Percentiles rank a stretch among this genome's conserved stretches.
These are phyloP conservation scores for Basipetospora chlamydospora DNA, from an alignment of 2,329 filamentous ascomycete species.

Conservation along the genomic window DNA sequence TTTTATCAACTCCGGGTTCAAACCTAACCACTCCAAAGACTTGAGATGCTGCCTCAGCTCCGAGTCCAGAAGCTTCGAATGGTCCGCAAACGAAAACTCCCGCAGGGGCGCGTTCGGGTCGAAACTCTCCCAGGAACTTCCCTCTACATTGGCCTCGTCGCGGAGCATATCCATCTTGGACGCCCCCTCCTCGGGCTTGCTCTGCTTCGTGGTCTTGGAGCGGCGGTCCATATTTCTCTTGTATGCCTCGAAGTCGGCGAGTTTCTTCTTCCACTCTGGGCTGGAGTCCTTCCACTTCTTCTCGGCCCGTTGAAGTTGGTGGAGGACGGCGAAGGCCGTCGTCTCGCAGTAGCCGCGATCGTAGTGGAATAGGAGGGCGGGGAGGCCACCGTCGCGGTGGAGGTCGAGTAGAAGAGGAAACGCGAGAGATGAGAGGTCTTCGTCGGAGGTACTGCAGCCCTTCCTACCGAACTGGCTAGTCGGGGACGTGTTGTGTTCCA, in stretches of 20 bases:
- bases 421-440: neutral
- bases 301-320: constrained; percentile 26
- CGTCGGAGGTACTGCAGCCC: no score
- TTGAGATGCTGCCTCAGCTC: constrained; percentile 43
- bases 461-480: no score
- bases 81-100: constrained; percentile 52
- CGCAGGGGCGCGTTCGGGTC: constrained; percentile 49
- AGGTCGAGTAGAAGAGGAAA: constrained; percentile 46
- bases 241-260: constrained; percentile 43
- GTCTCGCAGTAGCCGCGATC: constrained; percentile 51
- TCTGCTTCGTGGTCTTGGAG: constrained; percentile 27
- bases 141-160: constrained; percentile 40
- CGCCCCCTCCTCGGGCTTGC: constrained; percentile 14
- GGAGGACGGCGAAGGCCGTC: constrained; percentile 35
- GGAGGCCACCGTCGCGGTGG: constrained; percentile 49
- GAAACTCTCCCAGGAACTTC: constrained; percentile 47
- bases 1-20: constrained; percentile 38
- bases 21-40: constrained; percentile 33
- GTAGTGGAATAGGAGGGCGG: constrained; percentile 66
- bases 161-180: constrained; percentile 9
- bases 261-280: constrained; percentile 43
- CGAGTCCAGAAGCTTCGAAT: constrained; percentile 37
- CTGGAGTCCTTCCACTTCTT: constrained; percentile 39
- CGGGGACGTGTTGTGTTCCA: no score
- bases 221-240: constrained; percentile 29